Evolutionary conservation across 164 flowering plant species (phyloP).

Genomic region (Protea cynaroides): DNA sequence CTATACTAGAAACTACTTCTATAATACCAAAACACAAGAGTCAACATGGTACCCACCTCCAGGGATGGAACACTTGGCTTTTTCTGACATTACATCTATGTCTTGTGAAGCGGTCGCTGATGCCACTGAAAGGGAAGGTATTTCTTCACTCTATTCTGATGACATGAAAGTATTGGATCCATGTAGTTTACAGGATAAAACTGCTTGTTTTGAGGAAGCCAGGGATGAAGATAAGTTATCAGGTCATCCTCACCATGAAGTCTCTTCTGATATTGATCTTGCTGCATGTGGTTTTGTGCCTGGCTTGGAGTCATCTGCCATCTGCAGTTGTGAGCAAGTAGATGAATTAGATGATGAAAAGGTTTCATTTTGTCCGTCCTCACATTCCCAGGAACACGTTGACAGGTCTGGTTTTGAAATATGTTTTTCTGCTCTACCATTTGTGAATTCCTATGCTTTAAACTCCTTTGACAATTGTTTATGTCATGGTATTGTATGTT

Average conservation of each 20-base stretch:
- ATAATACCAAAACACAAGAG: slow-evolving; percentile 51
- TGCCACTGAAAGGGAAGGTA: slow-evolving; percentile 16
- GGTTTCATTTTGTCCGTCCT: slow-evolving; percentile 7
- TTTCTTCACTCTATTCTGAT: slow-evolving; percentile 8
- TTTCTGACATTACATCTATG: slow-evolving; percentile 11
- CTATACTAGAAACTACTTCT: slow-evolving; percentile 62
- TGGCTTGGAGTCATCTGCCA: neutral
- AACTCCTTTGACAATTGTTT: neutral
- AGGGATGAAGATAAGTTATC: slow-evolving; percentile 7
- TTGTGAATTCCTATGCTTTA: neutral
- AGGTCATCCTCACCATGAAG: slow-evolving; percentile 17
- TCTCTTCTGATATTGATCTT: slow-evolving; percentile 12
- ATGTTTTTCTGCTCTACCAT: neutral
- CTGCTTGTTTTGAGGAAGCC: slow-evolving; percentile 13
- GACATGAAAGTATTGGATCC: slow-evolving; percentile 10
- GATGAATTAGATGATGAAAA: slow-evolving; percentile 17
- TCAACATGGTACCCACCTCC: slow-evolving; percentile 84
- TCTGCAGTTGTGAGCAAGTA: slow-evolving; percentile 2
- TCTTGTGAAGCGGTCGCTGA: slow-evolving; percentile 17
- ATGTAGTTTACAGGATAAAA: slow-evolving; percentile 13
- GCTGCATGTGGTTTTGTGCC: slow-evolving; percentile 9
- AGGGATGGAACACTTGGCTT: slow-evolving; percentile 43
- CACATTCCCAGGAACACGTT: slow-evolving; percentile 13
- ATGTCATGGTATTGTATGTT: neutral
- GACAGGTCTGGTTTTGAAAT: slow-evolving; percentile 21